Base-by-base conservation (phyloP, 176 grass and related monocot genomes). In the Elaeis guineensis region DNA sequence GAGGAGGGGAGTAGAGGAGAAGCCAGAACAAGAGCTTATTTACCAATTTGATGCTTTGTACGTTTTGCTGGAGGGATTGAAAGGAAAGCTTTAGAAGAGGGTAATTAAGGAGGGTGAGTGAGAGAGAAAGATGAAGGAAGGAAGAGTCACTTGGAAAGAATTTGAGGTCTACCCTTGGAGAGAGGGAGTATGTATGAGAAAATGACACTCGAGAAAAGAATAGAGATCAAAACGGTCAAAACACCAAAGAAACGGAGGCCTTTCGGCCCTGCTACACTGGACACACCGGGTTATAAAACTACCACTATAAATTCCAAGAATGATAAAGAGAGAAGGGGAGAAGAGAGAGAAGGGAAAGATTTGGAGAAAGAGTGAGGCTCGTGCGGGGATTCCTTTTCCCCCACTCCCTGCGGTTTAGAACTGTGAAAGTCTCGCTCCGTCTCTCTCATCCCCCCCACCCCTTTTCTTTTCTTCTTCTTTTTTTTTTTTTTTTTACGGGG, bases 341-440 rank as follows among this genome's bases (percentile, higher is more conserved):
- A 35, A n/a, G 60, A 62, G 16, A 51, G 39, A 65, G 17, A 64
- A 69, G 59, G 60, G 60, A 30, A 60, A 60, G 20, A 51, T n/a
- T n/a, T 17, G 6, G 16, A 49, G 64, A 73, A 80, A 80, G 75
- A 69, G 55, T 17, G 52, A 64, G 66, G 78, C 82, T 79, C 82
- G 86, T 90, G 90, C 73, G 73, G 68, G 65, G 76, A 95, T 90
- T 80, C 86, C 80, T 89, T 85, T 81, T 12, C 79, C 79, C 79
- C 76, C 79, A 86, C 74, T 73, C 65, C 79, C 75, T 56, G 59
- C 78, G 82, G 78, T 72, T 63, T 79, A 35, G 79, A 73, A 69
- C 58, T 66, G 51, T 55, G 28, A 55, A 32, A 35, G 56, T 61
- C 18, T 71, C 54, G 77, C 73, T 81, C 35, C 73, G 3, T 23